These are phyloP conservation scores for Microbotryum lychnidis-dioicae DNA, from an alignment of 1,284 basidiomycete species.

Conservation along the genomic window DNA sequence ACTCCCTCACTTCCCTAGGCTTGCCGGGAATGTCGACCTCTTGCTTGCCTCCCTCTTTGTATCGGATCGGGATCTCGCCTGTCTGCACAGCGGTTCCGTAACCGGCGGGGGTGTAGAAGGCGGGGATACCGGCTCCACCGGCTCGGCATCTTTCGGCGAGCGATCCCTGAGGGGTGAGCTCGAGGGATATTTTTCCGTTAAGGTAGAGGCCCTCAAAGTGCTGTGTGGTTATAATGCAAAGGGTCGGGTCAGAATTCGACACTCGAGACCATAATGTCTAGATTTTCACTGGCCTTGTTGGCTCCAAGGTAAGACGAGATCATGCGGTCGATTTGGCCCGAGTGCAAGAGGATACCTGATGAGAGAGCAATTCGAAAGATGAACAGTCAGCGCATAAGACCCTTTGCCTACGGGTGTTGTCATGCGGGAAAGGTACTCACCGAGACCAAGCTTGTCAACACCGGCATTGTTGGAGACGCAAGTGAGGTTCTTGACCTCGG, in stretches of 20 bases:
- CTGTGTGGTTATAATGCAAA: not conserved
- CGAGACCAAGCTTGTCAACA: constrained; percentile 64
- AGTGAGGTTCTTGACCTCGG: constrained; percentile 62
- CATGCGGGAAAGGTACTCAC: constrained; percentile 44
- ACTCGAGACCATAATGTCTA: not conserved
- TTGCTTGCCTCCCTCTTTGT: constrained; percentile 51
- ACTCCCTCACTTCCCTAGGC: constrained; percentile 65
- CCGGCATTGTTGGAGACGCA: constrained; percentile 89
- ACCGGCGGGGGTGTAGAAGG: constrained; percentile 91
- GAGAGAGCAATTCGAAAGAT: constrained; percentile 3
- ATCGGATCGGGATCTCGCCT: constrained; percentile 41
- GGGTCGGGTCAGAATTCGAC: not conserved
- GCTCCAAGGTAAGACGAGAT: constrained; percentile 46
- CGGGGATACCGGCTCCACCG: constrained; percentile 89
- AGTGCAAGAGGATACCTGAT: constrained; percentile 67
- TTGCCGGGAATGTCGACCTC: constrained; percentile 37
- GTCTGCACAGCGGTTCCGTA: constrained; percentile 42
- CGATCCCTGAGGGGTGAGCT: constrained; percentile 82
- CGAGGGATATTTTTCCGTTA: constrained; percentile 68
- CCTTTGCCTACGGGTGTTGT: not conserved
- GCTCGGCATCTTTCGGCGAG: constrained; percentile 85
- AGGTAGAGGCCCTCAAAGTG: constrained; percentile 50
- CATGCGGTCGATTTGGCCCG: constrained; percentile 71
- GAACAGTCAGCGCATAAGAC: not conserved
- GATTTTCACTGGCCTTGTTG: constrained; percentile 29